Evolutionary conservation across 2,329 filamentous ascomycete genomes (phyloP), one percentile per base, ranked within the genome.

Genomic region (Aureobasidium pullulans): DNA sequence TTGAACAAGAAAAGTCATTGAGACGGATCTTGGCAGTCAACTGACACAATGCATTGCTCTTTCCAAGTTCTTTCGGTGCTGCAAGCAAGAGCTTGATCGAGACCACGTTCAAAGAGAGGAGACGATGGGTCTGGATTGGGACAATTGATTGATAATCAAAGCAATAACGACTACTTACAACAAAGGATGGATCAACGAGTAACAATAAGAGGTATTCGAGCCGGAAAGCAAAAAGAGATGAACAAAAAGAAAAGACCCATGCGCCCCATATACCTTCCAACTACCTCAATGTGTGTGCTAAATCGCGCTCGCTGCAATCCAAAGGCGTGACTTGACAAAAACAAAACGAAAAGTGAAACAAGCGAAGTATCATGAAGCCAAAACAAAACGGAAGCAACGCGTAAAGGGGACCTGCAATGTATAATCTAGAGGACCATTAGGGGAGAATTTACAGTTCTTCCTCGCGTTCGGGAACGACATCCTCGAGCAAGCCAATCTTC

Each of bases 401-500:
- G n/a, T 10, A 32, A 29, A 15, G 7, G 9, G n/a, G 15, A 4
- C 6, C 5, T 16, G 4, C 10, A 32, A 44, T 23, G 23, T 23
- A 23, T 23, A 23, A 23, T 23, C 23, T 23, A 23, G 23, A 23
- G 23, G 23, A 23, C 23, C 23, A 23, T 23, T 23, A 23, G 23
- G 23, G 19, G 5, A 16, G 7, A 6, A 7, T 36, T 39, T 19
- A 57, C 42, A 57, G 15, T 32, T 57, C 53, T 15, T 57, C 53
- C 34, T 57, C 53, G 15, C 53, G 53, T 32, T 57, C 53, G 3
- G 54, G 44, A n/a, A 49, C 54, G 13, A 49, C 44, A 29, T 58
- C 54, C n/a, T 16, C 36, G 1, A 59, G 32, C 39, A 62, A 76
- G 61, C 67, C 71, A 70, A 78, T 63, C 67, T 65, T 74, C 73